Percentiles rank a stretch among this genome's conserved stretches.
phyloP scores from a whole-genome alignment of 257 asterid species.

The Nicotiana noctiflora region DNA sequence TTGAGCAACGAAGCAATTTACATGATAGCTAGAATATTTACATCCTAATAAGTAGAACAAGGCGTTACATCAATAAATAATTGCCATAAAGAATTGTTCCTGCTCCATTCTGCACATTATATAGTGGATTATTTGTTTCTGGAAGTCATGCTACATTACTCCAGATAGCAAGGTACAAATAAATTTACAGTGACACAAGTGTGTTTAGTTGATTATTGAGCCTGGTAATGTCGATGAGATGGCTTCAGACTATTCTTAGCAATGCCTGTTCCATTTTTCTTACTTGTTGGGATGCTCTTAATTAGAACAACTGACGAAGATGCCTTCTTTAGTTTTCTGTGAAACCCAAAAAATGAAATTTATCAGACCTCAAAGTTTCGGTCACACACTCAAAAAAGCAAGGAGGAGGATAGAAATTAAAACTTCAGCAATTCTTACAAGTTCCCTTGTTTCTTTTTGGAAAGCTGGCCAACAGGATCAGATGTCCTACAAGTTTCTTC shows the following conservation, averaged over 20 bases:
- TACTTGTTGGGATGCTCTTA: constrained; percentile 45
- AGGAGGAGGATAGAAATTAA: background rate
- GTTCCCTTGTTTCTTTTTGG: constrained; percentile 35
- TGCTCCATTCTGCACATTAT: background rate
- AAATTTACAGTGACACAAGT: background rate
- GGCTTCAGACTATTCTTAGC: constrained; percentile 34
- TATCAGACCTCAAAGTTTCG: background rate
- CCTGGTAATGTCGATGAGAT: constrained; percentile 13
- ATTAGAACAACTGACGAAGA: constrained; percentile 53
- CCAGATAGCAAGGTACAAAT: background rate
- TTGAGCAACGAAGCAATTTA: background rate
- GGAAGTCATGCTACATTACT: background rate
- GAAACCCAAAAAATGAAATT: constrained; percentile 7
- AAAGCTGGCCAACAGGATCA: constrained; percentile 25
- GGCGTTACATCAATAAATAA: background rate
- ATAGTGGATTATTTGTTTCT: background rate
- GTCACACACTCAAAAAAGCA: background rate
- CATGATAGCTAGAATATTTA: background rate
- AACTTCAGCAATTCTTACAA: constrained; percentile 30
- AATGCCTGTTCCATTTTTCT: constrained; percentile 34
- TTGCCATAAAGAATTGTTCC: background rate
- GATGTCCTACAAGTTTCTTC: constrained; percentile 25
- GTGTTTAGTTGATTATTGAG: background rate
- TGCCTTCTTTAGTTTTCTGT: constrained; percentile 35
- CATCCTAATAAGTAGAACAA: background rate